phyloP scores from a whole-genome alignment of 2,329 filamentous ascomycete species.

The Hymenoscyphus albidus region DNA sequence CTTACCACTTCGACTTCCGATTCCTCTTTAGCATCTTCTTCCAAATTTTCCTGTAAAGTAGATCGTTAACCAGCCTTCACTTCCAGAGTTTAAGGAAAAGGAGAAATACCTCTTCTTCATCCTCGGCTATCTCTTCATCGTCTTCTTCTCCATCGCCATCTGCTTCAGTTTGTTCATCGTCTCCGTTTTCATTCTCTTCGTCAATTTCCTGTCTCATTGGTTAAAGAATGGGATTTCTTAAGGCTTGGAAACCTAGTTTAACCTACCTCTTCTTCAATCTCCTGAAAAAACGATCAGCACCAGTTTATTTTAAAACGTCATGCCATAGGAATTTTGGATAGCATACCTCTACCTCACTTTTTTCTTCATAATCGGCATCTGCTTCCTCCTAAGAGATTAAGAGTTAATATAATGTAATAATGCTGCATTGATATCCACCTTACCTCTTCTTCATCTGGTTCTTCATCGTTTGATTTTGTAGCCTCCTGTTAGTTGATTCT shows the following conservation, averaged over 20 bases:
- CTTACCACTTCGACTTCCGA: background rate
- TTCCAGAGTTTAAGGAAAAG: background rate
- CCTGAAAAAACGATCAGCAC: no score
- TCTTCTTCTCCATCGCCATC: no score
- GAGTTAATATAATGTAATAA: background rate
- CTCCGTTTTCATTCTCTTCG: background rate
- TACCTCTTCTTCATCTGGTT: background rate
- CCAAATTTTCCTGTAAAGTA: background rate
- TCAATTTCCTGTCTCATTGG: background rate
- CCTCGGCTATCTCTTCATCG: background rate
- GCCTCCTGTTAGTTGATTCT: background rate
- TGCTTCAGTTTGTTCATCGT: background rate
- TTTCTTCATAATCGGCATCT: background rate
- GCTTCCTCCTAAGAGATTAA: background rate
- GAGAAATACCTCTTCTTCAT: background rate
- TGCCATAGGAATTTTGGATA: no score
- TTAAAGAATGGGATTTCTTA: background rate
- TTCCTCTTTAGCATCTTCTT: background rate
- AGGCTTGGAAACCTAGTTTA: background rate
- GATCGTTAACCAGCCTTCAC: background rate
- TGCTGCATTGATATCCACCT: background rate
- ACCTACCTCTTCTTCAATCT: background rate
- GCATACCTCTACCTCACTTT: no score
- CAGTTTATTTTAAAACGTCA: no score
- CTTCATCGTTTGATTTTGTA: background rate